A percentile compares a stretch with the other conserved stretches of the same genome.
These are phyloP conservation scores for Panus rudis DNA, from an alignment of 768 basidiomycete genomes.

Conservation along the genomic window DNA sequence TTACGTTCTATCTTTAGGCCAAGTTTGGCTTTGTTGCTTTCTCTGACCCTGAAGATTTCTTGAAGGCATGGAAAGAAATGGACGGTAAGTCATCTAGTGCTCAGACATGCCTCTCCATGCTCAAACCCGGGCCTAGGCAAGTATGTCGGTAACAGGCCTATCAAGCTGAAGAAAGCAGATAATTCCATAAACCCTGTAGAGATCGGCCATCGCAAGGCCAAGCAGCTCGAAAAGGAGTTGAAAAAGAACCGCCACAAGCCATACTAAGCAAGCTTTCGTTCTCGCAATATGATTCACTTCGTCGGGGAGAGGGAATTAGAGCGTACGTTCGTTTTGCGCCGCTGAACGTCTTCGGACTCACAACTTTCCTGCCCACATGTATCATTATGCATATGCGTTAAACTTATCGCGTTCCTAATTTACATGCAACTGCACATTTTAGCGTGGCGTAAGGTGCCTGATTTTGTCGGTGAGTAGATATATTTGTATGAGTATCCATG, in stretches of 20 bases:
- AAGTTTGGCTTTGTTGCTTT: constrained; percentile 98
- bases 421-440: too few species aligned
- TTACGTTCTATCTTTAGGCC: constrained; percentile 43
- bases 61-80: constrained; percentile 99
- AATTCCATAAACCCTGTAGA: constrained; percentile 84
- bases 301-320: constrained; percentile 1
- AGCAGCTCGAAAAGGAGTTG: constrained; percentile 80
- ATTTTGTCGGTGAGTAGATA: too few species aligned
- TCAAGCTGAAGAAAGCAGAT: constrained; percentile 93
- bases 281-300: too few species aligned
- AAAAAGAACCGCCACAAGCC: constrained; percentile 84
- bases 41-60: constrained; percentile 95
- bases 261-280: constrained; percentile 38
- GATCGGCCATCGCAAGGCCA: constrained; percentile 90
- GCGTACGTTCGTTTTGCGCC: constrained; percentile 11
- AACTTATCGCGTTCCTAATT: too few species aligned
- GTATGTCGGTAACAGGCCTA: constrained; percentile 97
- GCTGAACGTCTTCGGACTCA: constrained; percentile 13
- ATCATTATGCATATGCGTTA: too few species aligned
- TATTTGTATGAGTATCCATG: too few species aligned
- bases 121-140: constrained; percentile 53
- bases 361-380: constrained; percentile 7
- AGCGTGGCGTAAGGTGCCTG: too few species aligned
- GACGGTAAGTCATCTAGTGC: constrained; percentile 56
- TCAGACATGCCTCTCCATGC: neutral